Evolutionary conservation across 495 filamentous ascomycete genomes (phyloP).

Genomic region (Aspergillus nanangensis): DNA sequence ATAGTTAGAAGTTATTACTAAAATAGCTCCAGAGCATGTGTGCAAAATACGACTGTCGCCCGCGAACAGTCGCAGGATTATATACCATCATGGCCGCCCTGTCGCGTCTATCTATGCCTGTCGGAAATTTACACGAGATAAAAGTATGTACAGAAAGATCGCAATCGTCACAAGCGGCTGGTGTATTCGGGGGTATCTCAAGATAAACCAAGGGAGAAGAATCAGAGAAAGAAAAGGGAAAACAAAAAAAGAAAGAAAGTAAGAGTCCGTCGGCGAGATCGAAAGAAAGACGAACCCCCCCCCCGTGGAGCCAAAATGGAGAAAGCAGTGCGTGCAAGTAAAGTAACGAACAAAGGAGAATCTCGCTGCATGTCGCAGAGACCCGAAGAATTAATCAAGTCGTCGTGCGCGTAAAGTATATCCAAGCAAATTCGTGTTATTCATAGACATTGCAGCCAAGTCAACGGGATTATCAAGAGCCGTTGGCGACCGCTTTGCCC

Average conservation of each 20-base stretch:
- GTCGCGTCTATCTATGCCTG: slow-evolving; percentile 25
- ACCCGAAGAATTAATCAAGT: background rate
- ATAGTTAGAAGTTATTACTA: background rate
- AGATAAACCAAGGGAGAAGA: slow-evolving; percentile 16
- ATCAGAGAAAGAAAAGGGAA: slow-evolving; percentile 7
- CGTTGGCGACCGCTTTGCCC: slow-evolving; percentile 23
- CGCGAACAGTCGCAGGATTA: slow-evolving; percentile 6
- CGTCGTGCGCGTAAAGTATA: background rate
- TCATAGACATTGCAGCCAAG: slow-evolving; percentile 6
- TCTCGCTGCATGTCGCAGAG: slow-evolving; percentile 5
- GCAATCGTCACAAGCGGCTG: slow-evolving; percentile 28
- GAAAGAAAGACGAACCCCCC: slow-evolving; percentile 4
- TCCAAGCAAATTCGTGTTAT: background rate
- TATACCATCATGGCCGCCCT: slow-evolving; percentile 1
- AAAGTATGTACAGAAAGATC: slow-evolving; percentile 36
- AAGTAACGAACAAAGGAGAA: slow-evolving; percentile 13
- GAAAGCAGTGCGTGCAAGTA: background rate
- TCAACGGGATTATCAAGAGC: slow-evolving; percentile 8
- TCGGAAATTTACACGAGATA: slow-evolving; percentile 18
- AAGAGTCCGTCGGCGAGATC: slow-evolving; percentile 5
- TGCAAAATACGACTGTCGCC: slow-evolving; percentile 8
- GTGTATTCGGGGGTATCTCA: slow-evolving; percentile 40
- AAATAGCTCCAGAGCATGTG: background rate
- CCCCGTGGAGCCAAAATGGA: background rate
- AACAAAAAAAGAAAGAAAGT: slow-evolving; percentile 6